A percentile compares a stretch with the other conserved stretches of the same genome.
These are phyloP conservation scores for Dothideomycetes sp. DNA, from an alignment of 2,329 filamentous ascomycete species.

Conservation along the genomic window DNA sequence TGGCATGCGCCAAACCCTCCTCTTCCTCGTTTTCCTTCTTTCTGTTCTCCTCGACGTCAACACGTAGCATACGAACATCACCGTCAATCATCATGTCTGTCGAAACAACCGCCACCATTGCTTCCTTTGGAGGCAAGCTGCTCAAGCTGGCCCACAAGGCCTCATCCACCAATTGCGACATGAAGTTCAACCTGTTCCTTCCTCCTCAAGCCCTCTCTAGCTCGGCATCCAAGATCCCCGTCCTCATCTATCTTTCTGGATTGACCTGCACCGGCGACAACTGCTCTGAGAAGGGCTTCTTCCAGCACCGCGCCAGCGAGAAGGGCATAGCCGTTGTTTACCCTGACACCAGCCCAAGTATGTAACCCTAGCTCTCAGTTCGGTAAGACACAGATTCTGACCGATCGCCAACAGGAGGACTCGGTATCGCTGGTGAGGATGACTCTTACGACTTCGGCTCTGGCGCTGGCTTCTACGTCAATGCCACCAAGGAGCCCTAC, in stretches of 20 bases:
- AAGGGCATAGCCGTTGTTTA: slow-evolving; percentile 87
- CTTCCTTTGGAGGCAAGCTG: slow-evolving; percentile 87
- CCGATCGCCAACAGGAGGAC: slow-evolving; percentile 47
- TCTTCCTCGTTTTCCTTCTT: neutral
- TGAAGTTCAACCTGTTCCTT: slow-evolving; percentile 88
- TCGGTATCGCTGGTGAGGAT: slow-evolving; percentile 73
- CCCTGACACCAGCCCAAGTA: slow-evolving; percentile 88
- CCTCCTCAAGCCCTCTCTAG: slow-evolving; percentile 57
- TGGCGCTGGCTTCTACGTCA: slow-evolving; percentile 89
- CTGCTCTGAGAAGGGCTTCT: slow-evolving; percentile 71
- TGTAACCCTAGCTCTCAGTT: slow-evolving; percentile 17
- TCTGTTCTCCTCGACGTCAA: neutral
- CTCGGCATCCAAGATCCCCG: slow-evolving; percentile 57
- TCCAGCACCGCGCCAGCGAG: slow-evolving; percentile 71
- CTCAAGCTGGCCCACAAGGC: slow-evolving; percentile 80
- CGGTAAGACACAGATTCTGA: slow-evolving; percentile 13
- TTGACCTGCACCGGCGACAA: slow-evolving; percentile 89
- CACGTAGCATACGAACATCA: too few species aligned
- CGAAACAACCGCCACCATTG: slow-evolving; percentile 80
- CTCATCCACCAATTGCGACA: slow-evolving; percentile 68
- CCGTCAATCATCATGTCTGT: too few species aligned
- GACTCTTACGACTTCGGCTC: slow-evolving; percentile 86
- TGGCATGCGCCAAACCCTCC: too few species aligned
- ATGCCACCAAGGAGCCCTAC: slow-evolving; percentile 71
- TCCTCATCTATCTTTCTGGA: slow-evolving; percentile 88